Conservation (phyloP, 164 flowering plant genomes). For the Vitis vinifera region DNA sequence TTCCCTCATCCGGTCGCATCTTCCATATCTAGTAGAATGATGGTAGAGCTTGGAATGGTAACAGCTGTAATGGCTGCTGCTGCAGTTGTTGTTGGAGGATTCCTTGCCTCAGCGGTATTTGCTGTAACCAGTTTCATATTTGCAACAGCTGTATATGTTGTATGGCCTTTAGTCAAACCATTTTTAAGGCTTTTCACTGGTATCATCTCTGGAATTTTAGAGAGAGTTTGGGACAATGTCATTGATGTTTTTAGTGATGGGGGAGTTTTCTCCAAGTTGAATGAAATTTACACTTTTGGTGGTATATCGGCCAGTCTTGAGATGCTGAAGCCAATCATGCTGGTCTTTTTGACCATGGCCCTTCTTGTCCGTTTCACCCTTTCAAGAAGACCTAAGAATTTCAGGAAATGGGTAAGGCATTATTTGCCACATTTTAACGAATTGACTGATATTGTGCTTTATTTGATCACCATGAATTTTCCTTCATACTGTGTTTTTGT, state of each 20-base stretch:
- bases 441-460: background rate
- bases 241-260: constrained; percentile 58
- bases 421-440: background rate
- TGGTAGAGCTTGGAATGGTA: constrained; percentile 83
- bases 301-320: constrained; percentile 71
- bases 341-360: constrained; percentile 69
- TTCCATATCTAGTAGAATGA: constrained; percentile 86
- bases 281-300: constrained; percentile 61
- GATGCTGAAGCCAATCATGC: constrained; percentile 55
- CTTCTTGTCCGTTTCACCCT: constrained; percentile 85
- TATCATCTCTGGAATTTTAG: constrained; percentile 44
- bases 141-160: constrained; percentile 50
- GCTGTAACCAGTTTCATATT: constrained; percentile 70
- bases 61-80: constrained; percentile 75
- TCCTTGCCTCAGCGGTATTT: constrained; percentile 78
- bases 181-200: constrained; percentile 51
- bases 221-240: constrained; percentile 56
- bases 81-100: constrained; percentile 70
- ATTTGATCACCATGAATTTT: background rate
- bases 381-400: constrained; percentile 89
- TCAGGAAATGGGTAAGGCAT: constrained; percentile 77
- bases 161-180: constrained; percentile 74
- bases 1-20: constrained; percentile 92
- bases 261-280: constrained; percentile 59
- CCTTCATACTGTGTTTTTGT: constrained; percentile 2